phyloP scores from a whole-genome alignment of 768 basidiomycete genomes.

The Trametes meyenii region DNA sequence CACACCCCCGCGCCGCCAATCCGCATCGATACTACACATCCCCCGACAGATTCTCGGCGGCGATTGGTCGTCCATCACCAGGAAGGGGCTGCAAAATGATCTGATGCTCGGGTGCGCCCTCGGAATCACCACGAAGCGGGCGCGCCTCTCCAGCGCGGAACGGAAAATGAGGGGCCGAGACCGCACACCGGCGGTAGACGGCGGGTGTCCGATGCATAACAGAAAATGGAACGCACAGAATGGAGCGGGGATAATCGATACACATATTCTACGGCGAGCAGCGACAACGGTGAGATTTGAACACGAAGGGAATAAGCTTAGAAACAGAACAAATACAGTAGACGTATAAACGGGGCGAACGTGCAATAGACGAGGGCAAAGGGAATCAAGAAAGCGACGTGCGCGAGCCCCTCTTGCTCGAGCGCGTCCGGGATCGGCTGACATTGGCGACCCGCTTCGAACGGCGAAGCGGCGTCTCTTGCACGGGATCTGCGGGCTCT shows the following conservation, averaged over 20 bases:
- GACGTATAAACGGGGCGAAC: not conserved
- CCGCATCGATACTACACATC: conserved; percentile 7
- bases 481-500: conserved; percentile 20
- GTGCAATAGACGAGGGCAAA: conserved; percentile 3
- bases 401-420: conserved; percentile 40
- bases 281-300: conserved; percentile 8
- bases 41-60: conserved; percentile 18
- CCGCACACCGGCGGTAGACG: conserved; percentile 9
- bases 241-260: conserved; percentile 26
- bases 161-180: conserved; percentile 5
- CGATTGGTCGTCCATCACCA: conserved; percentile 24
- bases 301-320: conserved; percentile 29
- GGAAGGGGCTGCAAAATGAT: conserved; percentile 14
- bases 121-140: conserved; percentile 25
- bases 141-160: conserved; percentile 9
- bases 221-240: conserved; percentile 16
- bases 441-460: conserved; percentile 72
- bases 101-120: conserved; percentile 21
- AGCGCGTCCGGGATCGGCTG: conserved; percentile 49
- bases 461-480: conserved; percentile 51
- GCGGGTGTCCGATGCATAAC: conserved; percentile 9
- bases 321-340: conserved; percentile 17
- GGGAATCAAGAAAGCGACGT: conserved; percentile 33
- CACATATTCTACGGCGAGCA: conserved; percentile 24
- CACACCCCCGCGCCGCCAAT: conserved; percentile 2